Evolutionary conservation across 306 rosid species (phyloP), one percentile per base, ranked within the genome.

Genomic region (Vigna reflexopilosa): DNA sequence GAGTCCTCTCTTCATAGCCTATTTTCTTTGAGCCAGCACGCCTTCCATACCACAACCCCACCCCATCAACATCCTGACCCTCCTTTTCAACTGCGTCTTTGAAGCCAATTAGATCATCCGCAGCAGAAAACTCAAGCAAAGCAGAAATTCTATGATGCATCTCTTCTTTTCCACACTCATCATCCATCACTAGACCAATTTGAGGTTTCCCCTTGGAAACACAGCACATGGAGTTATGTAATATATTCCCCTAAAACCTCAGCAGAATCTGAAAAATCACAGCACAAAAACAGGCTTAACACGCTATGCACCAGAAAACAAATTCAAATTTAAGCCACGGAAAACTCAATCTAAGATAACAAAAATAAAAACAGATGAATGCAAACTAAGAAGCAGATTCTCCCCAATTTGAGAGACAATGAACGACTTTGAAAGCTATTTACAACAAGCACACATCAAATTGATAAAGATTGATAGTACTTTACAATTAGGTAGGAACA

Each of bases 1-100:
- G 92, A 0, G 95, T 93, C 80, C 98, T 88, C 87, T 88, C 93
- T 73, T 89, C 97, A 68, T 80, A 85, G 57, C 89, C 86, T 73
- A 91, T 48, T 82, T 78, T 89, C 80, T 86, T 93, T 0, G 92
- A 93, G 40, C 97, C 93, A 69, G 82, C 58, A 51, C 82, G 82
- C 87, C 95, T 86, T 70, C 95, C 96, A 70, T 87, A 93, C 98
- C 98, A 93, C 82, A 83, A 83, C 48, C 92, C 90, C 3, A 72
- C 85, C 82, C 73, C 91, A 67, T 88, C 87, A 48, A 93, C 72
- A 45, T 82, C 89, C 45, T 6, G 64, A 44, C 91, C 91, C 55
- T 84, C 86, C 34, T 88, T 89, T 61, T 90, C 92, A 28, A 88
- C 87, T 1, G 86, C 89, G 2, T 88, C 82, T 82, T 77, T 90